phyloP scores from a whole-genome alignment of 768 basidiomycete species.

The Mycena metata region DNA sequence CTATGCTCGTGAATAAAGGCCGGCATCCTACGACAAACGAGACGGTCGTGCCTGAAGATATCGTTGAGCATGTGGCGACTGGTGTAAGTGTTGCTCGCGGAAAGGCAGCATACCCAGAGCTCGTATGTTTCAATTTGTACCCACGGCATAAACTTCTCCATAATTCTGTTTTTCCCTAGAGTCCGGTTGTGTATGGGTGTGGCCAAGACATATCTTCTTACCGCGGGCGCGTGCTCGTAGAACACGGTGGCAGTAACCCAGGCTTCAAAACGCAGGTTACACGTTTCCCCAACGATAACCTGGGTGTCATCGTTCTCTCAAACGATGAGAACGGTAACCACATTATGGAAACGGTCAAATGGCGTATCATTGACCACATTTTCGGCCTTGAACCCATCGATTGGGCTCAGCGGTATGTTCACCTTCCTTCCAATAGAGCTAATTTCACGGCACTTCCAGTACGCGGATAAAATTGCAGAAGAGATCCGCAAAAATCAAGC shows the following conservation, averaged over 20 bases:
- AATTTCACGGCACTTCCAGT: slow-evolving; percentile 2
- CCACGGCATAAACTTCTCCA: too few species aligned
- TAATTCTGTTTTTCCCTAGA: slow-evolving; percentile 39
- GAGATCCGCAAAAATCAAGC: slow-evolving; percentile 40
- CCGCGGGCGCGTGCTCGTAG: slow-evolving; percentile 56
- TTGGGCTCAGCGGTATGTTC: slow-evolving; percentile 53
- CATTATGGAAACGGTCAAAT: slow-evolving; percentile 54
- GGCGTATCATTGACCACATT: slow-evolving; percentile 53
- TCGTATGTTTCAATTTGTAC: slow-evolving; percentile 19
- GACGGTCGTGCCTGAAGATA: slow-evolving; percentile 51
- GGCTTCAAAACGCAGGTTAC: slow-evolving; percentile 48
- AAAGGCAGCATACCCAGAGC: slow-evolving; percentile 55
- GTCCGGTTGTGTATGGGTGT: slow-evolving; percentile 55
- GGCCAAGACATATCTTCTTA: slow-evolving; percentile 57
- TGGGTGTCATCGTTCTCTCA: slow-evolving; percentile 55
- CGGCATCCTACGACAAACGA: slow-evolving; percentile 54
- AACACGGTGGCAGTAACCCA: slow-evolving; percentile 59
- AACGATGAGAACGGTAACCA: slow-evolving; percentile 55
- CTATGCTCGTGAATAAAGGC: slow-evolving; percentile 56
- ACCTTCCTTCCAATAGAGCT: not conserved
- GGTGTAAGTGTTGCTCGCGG: slow-evolving; percentile 51
- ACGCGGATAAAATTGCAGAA: slow-evolving; percentile 43
- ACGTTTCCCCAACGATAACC: slow-evolving; percentile 44
- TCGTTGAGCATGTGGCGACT: slow-evolving; percentile 54
- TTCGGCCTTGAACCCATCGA: slow-evolving; percentile 51